phyloP scores from a whole-genome alignment of 2,329 filamentous ascomycete genomes.

The Ceratocystis alfenasii region DNA sequence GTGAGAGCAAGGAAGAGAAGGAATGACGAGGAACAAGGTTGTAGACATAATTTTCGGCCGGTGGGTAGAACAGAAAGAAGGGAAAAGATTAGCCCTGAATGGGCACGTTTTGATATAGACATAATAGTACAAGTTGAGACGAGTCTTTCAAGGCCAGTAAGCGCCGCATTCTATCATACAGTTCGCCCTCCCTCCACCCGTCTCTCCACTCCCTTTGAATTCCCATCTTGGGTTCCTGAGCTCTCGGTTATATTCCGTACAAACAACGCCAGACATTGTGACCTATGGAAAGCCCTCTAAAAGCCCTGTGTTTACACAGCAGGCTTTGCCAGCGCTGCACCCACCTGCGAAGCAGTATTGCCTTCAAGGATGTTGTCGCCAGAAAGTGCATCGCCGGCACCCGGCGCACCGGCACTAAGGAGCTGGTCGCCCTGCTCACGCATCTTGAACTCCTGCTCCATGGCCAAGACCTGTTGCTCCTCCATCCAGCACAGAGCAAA shows the following conservation, averaged over 20 bases:
- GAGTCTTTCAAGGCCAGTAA: constrained; percentile 2
- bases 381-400: constrained; percentile 20
- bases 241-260: not conserved
- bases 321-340: constrained; percentile 40
- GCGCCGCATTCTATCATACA: constrained; percentile 4
- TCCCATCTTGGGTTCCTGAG: not conserved
- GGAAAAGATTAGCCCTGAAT: constrained; percentile 1
- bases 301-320: constrained; percentile 34
- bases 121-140: constrained; percentile 18
- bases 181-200: not conserved
- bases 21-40: not conserved
- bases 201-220: not conserved
- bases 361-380: constrained; percentile 27
- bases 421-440: constrained; percentile 76
- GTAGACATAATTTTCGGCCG: not conserved
- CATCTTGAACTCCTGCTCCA: constrained; percentile 97
- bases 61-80: not conserved
- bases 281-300: not conserved
- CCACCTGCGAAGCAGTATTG: constrained; percentile 39
- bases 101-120: constrained; percentile 13
- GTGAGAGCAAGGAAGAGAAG: not conserved
- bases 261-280: not conserved
- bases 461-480: constrained; percentile 92
- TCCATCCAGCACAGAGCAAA: constrained; percentile 88
- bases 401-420: constrained; percentile 36